phyloP scores from a whole-genome alignment of 192 early-diverging fungal species.

The Coemansia erecta region DNA sequence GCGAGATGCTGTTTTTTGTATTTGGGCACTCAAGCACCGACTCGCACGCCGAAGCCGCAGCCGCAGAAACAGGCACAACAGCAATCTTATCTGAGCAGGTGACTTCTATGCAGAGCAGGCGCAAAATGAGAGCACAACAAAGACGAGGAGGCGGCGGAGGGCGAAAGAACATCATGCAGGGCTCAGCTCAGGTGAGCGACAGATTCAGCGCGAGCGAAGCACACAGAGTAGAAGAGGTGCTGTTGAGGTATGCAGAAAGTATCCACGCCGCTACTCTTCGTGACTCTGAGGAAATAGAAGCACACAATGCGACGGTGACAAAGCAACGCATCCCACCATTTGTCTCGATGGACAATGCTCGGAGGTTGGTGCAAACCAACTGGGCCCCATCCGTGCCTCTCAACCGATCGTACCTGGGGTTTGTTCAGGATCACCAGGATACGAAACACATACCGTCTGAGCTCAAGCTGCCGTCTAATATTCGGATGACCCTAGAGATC shows the following conservation, averaged over 20 bases:
- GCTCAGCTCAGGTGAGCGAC: neutral
- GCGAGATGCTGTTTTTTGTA: constrained; percentile 35
- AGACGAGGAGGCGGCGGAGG: neutral
- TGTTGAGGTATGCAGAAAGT: constrained; percentile 42
- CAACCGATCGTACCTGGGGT: constrained; percentile 33
- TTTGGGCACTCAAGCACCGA: neutral
- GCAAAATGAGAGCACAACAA: neutral
- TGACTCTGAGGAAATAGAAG: constrained; percentile 15
- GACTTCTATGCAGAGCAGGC: no score
- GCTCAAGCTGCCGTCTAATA: constrained; percentile 8
- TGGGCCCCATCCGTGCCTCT: constrained; percentile 8
- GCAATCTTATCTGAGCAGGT: no score
- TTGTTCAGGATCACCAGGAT: neutral
- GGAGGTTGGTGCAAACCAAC: constrained; percentile 13
- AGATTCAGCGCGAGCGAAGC: constrained; percentile 16
- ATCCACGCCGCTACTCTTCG: constrained; percentile 31
- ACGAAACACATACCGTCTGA: neutral
- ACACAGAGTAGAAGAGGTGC: constrained; percentile 12
- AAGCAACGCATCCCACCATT: constrained; percentile 36
- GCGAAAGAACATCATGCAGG: neutral
- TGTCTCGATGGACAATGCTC: neutral
- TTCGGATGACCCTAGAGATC: constrained; percentile 22
- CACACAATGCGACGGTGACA: neutral
- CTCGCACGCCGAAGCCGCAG: neutral
- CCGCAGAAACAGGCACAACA: neutral